Percentiles rank a stretch among this genome's conserved stretches.
These are phyloP conservation scores for Chlamydomonas sp. DNA, from an alignment of 139 green algal genomes.

Conservation along the genomic window DNA sequence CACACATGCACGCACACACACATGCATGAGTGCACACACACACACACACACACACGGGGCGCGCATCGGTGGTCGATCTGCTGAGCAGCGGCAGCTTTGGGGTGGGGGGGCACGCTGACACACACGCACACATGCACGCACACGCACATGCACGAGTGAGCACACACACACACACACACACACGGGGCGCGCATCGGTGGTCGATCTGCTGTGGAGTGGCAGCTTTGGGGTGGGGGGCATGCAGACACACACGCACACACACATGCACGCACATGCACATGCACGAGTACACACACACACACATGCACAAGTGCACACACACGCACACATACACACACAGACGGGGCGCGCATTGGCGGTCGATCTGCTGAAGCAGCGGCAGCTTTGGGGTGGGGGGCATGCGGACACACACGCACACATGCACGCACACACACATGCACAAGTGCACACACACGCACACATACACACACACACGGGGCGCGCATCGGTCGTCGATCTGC, in stretches of 20 bases:
- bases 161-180: conserved; percentile 2
- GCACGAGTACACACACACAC: background rate
- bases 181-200: no score
- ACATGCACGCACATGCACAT: background rate
- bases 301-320: background rate
- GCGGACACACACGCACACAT: background rate
- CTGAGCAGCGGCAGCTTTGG: background rate
- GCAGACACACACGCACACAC: background rate
- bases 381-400: no score
- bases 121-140: background rate
- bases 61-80: background rate
- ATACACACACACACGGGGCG: background rate
- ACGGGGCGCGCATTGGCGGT: no score
- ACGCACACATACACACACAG: background rate
- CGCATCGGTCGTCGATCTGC: background rate
- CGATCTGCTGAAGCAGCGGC: no score
- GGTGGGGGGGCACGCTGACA: background rate
- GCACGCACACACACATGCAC: background rate
- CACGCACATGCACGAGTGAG: background rate
- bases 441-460: background rate
- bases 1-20: background rate
- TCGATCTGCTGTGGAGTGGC: background rate
- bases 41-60: background rate
- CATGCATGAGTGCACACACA: background rate
- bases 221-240: background rate